Conservation (phyloP, 2,329 filamentous ascomycete genomes). For the Fusarium sp. region DNA sequence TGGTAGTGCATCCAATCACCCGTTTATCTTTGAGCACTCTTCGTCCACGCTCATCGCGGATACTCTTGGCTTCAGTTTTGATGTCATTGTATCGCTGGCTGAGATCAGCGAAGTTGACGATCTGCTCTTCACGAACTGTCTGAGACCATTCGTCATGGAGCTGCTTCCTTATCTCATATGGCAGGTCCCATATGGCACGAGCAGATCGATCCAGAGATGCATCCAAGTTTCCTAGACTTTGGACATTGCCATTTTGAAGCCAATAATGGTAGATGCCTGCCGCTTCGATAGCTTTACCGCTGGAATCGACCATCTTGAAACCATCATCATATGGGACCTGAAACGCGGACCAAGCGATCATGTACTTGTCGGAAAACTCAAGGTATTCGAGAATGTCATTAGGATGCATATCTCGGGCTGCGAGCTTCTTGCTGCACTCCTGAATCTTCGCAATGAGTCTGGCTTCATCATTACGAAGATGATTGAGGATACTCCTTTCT, state of each 20-base stretch:
- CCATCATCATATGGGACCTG: conserved; percentile 59
- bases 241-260: background rate
- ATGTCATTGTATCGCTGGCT: conserved; percentile 55
- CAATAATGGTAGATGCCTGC: conserved; percentile 36
- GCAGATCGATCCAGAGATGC: conserved; percentile 40
- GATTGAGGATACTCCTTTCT: conserved; percentile 52
- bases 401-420: background rate
- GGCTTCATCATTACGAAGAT: conserved; percentile 43
- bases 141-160: conserved; percentile 57
- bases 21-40: conserved; percentile 62
- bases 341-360: conserved; percentile 67
- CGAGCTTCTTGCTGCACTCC: conserved; percentile 26
- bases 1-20: conserved; percentile 79
- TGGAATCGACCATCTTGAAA: conserved; percentile 58
- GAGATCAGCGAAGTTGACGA: conserved; percentile 53
- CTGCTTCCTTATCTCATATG: conserved; percentile 47
- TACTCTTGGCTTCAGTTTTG: conserved; percentile 54
- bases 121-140: conserved; percentile 61
- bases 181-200: conserved; percentile 64
- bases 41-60: conserved; percentile 57
- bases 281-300: conserved; percentile 55
- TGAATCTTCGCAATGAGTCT: conserved; percentile 42
- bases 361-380: conserved; percentile 63
- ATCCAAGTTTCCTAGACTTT: background rate
- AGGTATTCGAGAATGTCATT: conserved; percentile 55